Base-by-base conservation (phyloP, 768 basidiomycete genomes). In the Termitomyces sp. region DNA sequence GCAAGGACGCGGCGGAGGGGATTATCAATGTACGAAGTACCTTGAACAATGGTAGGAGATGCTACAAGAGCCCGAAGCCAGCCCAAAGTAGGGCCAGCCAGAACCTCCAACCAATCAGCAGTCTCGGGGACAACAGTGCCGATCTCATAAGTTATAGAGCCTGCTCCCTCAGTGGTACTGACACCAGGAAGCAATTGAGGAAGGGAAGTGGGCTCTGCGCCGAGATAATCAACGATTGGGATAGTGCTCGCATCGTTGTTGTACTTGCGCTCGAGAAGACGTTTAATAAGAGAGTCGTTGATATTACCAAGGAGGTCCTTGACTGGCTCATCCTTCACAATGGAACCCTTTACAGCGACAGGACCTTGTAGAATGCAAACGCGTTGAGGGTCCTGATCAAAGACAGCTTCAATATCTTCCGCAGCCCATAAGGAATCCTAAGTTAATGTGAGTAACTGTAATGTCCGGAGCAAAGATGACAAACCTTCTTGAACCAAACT, bases 401-500 rank as follows among this genome's bases (percentile, higher is more conserved):
- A 97, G 43, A 99, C 94, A 14, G 95, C 96, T 60, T 98, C 97
- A 62, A 98, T 94, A 70, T 99, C 97, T 72, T 98, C 96, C 2
- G 94, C 91, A 42, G 91, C 90, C 95, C 96, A 98, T 12, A 98
- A 84, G 7, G 96, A 98, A 71, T 98, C 96, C 91, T 93, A 63
- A 26, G 24, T 24, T 3, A 40, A 49, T 13, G 8, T 44, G 20
- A 48, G 30, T 20, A 22, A 20, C 6, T 13, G 22, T 38, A 63
- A 57, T 54, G 49, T 18, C 38, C 48, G 42, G 24, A 26, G 12
- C 36, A 57, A 9, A 26, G 53, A 49, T 4, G 24, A 46, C 24
- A 32, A 36, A 90, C 92, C 88, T 99, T 99, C 83, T 99, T 98
- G 79, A 99, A 98, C 97, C 97, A 99, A 53, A 98, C 94, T 70